phyloP scores from a whole-genome alignment of 2,329 filamentous ascomycete genomes.

The Cladosporium sp. region DNA sequence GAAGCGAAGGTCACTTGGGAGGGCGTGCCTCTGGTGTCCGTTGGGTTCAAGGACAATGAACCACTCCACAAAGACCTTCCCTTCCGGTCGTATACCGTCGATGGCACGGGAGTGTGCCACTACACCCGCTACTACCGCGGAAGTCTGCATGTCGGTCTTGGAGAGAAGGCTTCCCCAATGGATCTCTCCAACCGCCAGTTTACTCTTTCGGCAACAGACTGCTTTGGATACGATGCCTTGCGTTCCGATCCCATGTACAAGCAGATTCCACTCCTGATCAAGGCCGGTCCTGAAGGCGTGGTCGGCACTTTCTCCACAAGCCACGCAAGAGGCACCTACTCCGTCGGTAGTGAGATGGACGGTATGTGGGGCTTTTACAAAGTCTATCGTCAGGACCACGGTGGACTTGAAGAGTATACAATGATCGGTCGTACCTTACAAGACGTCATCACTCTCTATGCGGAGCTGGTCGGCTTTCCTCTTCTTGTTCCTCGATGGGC shows the following conservation, averaged over 20 bases:
- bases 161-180: constrained; percentile 70
- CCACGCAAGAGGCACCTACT: constrained; percentile 61
- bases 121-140: constrained; percentile 60
- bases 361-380: constrained; percentile 73
- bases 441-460: constrained; percentile 63
- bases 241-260: constrained; percentile 71
- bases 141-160: constrained; percentile 65
- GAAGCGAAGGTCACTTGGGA: constrained; percentile 57
- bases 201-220: constrained; percentile 64
- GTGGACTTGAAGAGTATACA: constrained; percentile 67
- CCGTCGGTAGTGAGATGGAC: constrained; percentile 68
- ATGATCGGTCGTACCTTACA: constrained; percentile 63
- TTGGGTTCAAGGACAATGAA: constrained; percentile 49
- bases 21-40: constrained; percentile 53
- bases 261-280: constrained; percentile 69
- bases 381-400: constrained; percentile 67
- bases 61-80: constrained; percentile 60
- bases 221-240: constrained; percentile 69
- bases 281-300: constrained; percentile 59
- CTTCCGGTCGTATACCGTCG: constrained; percentile 61
- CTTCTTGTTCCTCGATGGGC: constrained; percentile 66
- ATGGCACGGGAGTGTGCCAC: constrained; percentile 59
- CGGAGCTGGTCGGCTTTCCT: constrained; percentile 64
- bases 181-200: constrained; percentile 65
- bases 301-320: constrained; percentile 65